Percentiles rank a stretch among this genome's conserved stretches.
Evolutionary conservation across 148 eudicot genomes (phyloP).

Genomic region (Tetragonia tetragonoides): DNA sequence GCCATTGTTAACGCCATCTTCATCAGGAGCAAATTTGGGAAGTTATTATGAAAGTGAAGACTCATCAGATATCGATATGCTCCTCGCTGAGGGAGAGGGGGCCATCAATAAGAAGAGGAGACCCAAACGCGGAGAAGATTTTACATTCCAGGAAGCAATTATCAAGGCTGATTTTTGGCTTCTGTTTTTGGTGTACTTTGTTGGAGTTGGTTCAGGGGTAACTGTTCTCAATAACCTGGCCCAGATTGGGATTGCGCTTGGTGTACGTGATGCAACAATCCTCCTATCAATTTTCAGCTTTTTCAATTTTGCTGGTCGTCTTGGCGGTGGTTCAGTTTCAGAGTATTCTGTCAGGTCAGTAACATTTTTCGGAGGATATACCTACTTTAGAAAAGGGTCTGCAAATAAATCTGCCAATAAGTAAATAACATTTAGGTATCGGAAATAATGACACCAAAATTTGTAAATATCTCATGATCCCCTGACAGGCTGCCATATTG

Average conservation of each 20-base stretch:
- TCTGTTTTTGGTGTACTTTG: conserved; percentile 72
- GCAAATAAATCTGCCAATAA: background rate
- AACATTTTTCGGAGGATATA: background rate
- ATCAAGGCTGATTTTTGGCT: conserved; percentile 97
- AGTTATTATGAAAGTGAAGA: conserved; percentile 45
- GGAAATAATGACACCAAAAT: no score
- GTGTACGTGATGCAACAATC: conserved; percentile 57
- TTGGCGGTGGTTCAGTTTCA: conserved; percentile 77
- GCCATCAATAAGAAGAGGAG: conserved; percentile 79
- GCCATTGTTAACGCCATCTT: conserved; percentile 49
- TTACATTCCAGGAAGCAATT: conserved; percentile 66
- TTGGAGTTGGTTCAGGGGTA: conserved; percentile 91
- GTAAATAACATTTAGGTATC: background rate
- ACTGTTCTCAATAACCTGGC: conserved; percentile 93
- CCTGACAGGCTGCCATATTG: no score
- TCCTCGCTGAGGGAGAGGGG: conserved; percentile 84
- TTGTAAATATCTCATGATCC: no score
- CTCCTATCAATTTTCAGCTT: conserved; percentile 76
- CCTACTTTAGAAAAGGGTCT: background rate
- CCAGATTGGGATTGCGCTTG: conserved; percentile 80
- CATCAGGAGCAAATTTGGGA: conserved; percentile 43
- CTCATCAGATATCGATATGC: conserved; percentile 53
- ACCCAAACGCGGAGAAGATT: conserved; percentile 89
- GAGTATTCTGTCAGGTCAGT: conserved; percentile 79
- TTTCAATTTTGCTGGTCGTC: conserved; percentile 77